A percentile compares a stretch with the other conserved stretches of the same genome.
Conservation (phyloP, 352 stramenopile genomes). For the Phytophthora sansomeana region DNA sequence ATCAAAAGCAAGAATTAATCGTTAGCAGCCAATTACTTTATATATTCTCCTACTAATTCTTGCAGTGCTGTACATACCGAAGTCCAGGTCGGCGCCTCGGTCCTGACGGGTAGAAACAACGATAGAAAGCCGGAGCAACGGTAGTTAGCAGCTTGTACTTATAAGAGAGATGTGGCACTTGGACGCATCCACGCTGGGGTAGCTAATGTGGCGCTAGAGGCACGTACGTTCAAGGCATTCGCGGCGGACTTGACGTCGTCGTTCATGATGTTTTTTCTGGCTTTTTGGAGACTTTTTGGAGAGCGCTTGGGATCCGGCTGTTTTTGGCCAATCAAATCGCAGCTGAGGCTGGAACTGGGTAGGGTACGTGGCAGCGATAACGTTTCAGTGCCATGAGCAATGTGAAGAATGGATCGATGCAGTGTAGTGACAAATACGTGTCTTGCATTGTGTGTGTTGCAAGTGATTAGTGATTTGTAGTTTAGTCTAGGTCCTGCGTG, state of each 20-base stretch:
- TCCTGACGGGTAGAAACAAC: conserved; percentile 51
- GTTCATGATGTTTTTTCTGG: conserved; percentile 38
- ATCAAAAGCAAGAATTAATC: conserved; percentile 1
- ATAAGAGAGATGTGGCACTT: neutral
- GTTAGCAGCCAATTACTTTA: neutral
- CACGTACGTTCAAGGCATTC: conserved; percentile 61
- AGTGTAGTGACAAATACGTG: conserved; percentile 37
- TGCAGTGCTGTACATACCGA: conserved; percentile 49
- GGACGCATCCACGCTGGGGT: neutral
- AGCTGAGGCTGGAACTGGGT: neutral
- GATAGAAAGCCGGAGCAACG: conserved; percentile 2
- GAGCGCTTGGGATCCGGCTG: conserved; percentile 8
- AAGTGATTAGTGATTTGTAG: conserved; percentile 46
- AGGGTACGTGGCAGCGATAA: conserved; percentile 17
- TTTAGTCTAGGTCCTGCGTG: conserved; percentile 89
- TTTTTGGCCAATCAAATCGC: conserved; percentile 38
- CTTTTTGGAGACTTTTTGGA: conserved; percentile 30
- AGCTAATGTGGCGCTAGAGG: neutral
- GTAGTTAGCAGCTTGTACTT: conserved; percentile 2
- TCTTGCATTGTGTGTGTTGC: conserved; percentile 36
- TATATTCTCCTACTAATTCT: neutral
- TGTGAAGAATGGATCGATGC: neutral
- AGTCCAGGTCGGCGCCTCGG: conserved; percentile 70
- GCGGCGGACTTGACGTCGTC: conserved; percentile 62
- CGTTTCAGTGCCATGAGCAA: neutral